phyloP scores from a whole-genome alignment of 139 green algal species.

The Medakamo hakoo region DNA sequence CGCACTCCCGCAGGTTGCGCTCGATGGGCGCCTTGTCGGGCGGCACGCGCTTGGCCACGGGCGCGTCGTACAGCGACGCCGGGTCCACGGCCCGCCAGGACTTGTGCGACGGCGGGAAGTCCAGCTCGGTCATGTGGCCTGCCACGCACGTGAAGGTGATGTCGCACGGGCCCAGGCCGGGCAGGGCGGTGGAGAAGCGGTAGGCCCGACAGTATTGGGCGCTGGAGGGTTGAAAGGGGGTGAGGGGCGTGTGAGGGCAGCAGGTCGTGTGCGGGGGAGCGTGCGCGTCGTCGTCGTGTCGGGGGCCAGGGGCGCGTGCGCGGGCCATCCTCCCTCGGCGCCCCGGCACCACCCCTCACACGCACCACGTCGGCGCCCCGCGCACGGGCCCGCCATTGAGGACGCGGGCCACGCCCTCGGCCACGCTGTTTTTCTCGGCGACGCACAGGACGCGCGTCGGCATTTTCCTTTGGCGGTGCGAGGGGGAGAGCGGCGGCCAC shows the following conservation, averaged over 20 bases:
- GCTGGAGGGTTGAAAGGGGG: not conserved
- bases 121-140: constrained; percentile 84
- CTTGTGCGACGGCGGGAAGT: constrained; percentile 41
- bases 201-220: not conserved
- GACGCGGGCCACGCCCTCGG: constrained; percentile 41
- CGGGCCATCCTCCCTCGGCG: not conserved
- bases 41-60: constrained; percentile 42
- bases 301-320: not conserved
- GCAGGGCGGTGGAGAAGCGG: not conserved
- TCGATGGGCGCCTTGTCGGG: constrained; percentile 48
- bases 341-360: not conserved
- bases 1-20: constrained; percentile 58
- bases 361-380: not conserved
- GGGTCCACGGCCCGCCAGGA: constrained; percentile 41
- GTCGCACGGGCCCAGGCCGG: constrained; percentile 8
- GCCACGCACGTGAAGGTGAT: constrained; percentile 91
- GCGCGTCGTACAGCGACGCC: constrained; percentile 37
- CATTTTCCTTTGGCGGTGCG: not conserved
- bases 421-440: constrained; percentile 89
- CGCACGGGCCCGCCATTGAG: not conserved
- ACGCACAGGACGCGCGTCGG: constrained; percentile 63
- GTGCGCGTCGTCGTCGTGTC: not conserved
- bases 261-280: not conserved
- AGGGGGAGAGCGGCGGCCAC: not conserved
- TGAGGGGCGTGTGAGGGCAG: not conserved